A percentile compares a stretch with the other conserved stretches of the same genome.
These are phyloP conservation scores for Ciborinia camelliae DNA, from an alignment of 2,329 filamentous ascomycete species.

Conservation along the genomic window DNA sequence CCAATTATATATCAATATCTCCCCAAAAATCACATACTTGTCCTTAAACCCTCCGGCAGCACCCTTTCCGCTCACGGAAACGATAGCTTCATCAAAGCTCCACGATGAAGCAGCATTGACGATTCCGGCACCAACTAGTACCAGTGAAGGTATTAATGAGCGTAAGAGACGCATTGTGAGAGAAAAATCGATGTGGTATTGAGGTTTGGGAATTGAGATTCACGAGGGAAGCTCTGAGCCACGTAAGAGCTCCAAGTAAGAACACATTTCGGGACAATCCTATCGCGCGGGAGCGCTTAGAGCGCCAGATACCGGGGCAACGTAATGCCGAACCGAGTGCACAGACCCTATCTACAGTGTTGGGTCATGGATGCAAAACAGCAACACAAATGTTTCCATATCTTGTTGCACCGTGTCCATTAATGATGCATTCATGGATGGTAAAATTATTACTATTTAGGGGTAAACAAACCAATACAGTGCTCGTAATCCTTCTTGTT, in stretches of 20 bases:
- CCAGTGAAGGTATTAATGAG: slow-evolving; percentile 43
- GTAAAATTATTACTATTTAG: too few relatives aligned
- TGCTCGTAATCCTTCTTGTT: too few relatives aligned
- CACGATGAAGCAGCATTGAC: slow-evolving; percentile 52
- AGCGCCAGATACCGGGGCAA: background rate
- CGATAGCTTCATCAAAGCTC: slow-evolving; percentile 70
- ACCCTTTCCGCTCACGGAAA: slow-evolving; percentile 61
- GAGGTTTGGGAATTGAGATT: slow-evolving; percentile 8
- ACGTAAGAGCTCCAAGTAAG: slow-evolving; percentile 21
- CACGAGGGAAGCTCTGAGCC: slow-evolving; percentile 17
- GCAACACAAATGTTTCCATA: too few relatives aligned
- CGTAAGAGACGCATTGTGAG: slow-evolving; percentile 42
- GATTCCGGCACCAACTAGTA: slow-evolving; percentile 43
- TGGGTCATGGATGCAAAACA: too few relatives aligned
- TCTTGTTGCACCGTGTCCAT: too few relatives aligned
- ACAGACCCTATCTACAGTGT: background rate
- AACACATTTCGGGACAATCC: slow-evolving; percentile 16
- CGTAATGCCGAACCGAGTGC: slow-evolving; percentile 1
- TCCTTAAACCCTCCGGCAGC: slow-evolving; percentile 54
- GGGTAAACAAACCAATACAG: too few relatives aligned
- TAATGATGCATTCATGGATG: too few relatives aligned
- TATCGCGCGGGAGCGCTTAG: slow-evolving; percentile 16
- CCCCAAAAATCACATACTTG: slow-evolving; percentile 50
- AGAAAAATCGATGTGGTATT: background rate
- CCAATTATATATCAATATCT: slow-evolving; percentile 8